Evolutionary conservation across 2,329 filamentous ascomycete species (phyloP), one percentile per base, ranked within the genome.

Genomic region (Fusarium sp.): DNA sequence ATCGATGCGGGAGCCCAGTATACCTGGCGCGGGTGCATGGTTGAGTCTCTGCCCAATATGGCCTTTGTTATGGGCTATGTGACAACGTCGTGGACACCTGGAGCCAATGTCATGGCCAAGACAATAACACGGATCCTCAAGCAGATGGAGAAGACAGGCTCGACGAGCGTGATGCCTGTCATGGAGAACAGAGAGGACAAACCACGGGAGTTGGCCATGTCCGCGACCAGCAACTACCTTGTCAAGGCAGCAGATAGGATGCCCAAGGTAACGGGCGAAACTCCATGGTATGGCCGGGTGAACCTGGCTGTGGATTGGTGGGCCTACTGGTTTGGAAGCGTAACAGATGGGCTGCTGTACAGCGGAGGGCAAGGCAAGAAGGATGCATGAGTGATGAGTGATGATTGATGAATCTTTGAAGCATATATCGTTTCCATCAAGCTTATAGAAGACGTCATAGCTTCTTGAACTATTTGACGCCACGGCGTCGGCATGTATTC

Each of bases 11-110:
- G 82, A 1, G 77, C 85, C 3, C 87, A 87, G 54, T 91, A 86
- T 75, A 77, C 87, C 12, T 93, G 90, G 90, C 88, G 88, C 73
- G 87, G 87, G 6, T 80, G 85, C 59, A 91, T 93, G 90, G 77
- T 93, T 2, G 87, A 92, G 69, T 89, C 87, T 50, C 76, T 92
- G 2, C 91, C 91, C 7, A 94, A 93, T 73, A 79, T 87, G 2
- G 83, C 84, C 1, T 83, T 89, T 55, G 81, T 91, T 37, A 82
- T 91, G 44, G 91, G 91, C 9, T 93, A 93, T 76, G 87, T 88
- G 18, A 88, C 90, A 48, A 86, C 87, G 0, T 87, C 87, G 0
- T 94, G 91, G 91, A 93, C 91, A 0, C 85, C 91, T 0, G 90
- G 90, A 3, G 87, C 88, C 1, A 90, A 92, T 62, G 81, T 83